These are phyloP conservation scores for Aspergillus novoparasiticus DNA, from an alignment of 2,329 filamentous ascomycete genomes.

Conservation along the genomic window DNA sequence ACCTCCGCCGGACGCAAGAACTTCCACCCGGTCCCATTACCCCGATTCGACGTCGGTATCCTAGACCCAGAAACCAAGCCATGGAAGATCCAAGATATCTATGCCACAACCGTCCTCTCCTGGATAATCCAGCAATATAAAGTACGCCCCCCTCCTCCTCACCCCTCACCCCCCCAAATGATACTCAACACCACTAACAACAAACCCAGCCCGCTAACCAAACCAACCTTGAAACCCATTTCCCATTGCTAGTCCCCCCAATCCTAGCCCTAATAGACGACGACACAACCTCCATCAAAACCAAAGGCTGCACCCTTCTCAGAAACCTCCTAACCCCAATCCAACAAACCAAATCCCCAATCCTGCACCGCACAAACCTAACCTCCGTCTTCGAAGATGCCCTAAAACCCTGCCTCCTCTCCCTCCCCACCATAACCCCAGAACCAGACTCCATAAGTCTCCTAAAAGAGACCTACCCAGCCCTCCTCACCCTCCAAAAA, in stretches of 20 bases:
- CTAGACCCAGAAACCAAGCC: conserved; percentile 42
- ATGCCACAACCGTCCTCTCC: conserved; percentile 37
- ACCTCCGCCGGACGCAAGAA: conserved; percentile 49
- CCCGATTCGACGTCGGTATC: conserved; percentile 38
- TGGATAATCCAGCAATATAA: conserved; percentile 41
- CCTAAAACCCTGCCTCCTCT: conserved; percentile 66
- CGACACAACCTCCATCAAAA: conserved; percentile 39
- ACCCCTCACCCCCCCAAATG: background rate
- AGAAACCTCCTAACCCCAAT: conserved; percentile 38
- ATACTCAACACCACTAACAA: conserved; percentile 5
- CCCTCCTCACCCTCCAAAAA: conserved; percentile 61
- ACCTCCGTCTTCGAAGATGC: conserved; percentile 50
- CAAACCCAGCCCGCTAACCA: conserved; percentile 28
- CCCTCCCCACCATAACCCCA: conserved; percentile 75
- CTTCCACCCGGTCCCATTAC: conserved; percentile 40
- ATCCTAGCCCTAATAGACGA: conserved; percentile 50
- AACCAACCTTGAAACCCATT: conserved; percentile 43
- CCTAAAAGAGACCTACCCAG: conserved; percentile 66
- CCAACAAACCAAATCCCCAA: conserved; percentile 38
- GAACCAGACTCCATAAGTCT: conserved; percentile 69
- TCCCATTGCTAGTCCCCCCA: conserved; percentile 47
- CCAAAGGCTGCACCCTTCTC: conserved; percentile 42
- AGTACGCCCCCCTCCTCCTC: conserved; percentile 24
- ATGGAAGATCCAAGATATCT: conserved; percentile 42
- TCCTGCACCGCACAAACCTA: conserved; percentile 47